A percentile compares a stretch with the other conserved stretches of the same genome.
Conservation (phyloP, 2,329 filamentous ascomycete genomes). For the Claviceps monticola region DNA sequence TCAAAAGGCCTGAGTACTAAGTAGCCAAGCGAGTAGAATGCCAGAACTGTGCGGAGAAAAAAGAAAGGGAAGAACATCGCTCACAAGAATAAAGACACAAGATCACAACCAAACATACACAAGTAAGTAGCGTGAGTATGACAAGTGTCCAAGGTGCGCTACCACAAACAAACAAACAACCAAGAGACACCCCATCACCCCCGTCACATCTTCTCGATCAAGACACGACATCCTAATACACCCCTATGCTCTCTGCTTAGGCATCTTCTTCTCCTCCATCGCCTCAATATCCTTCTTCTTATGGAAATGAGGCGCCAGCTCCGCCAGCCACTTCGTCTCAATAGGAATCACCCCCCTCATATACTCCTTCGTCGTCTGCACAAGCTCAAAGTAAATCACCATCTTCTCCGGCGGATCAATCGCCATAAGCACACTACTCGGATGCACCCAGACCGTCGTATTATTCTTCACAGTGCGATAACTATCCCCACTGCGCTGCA, state of each 20-base stretch:
- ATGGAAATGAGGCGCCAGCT: constrained; percentile 88
- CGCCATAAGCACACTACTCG: constrained; percentile 67
- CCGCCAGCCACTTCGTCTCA: constrained; percentile 69
- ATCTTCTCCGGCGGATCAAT: constrained; percentile 64
- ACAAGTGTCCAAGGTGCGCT: too few species aligned
- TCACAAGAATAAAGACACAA: too few species aligned
- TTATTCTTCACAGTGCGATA: constrained; percentile 90
- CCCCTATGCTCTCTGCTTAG: constrained; percentile 16
- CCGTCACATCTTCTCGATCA: too few species aligned
- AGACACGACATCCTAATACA: not conserved
- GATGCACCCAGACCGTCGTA: constrained; percentile 82
- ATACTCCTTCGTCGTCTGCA: constrained; percentile 79
- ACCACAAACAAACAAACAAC: too few species aligned
- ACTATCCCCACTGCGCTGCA: constrained; percentile 71
- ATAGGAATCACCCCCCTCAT: constrained; percentile 81
- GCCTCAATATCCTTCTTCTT: constrained; percentile 82
- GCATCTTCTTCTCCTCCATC: constrained; percentile 58
- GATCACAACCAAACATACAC: too few species aligned
- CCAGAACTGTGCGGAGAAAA: too few species aligned
- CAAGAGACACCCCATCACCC: too few species aligned
- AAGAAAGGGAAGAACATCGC: too few species aligned
- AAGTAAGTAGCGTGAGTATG: too few species aligned
- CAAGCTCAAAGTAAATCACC: constrained; percentile 76
- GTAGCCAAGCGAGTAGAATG: too few species aligned
- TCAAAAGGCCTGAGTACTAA: too few species aligned